Base-by-base conservation (phyloP, 331 rosid genomes). In the Rosa hybrid region DNA sequence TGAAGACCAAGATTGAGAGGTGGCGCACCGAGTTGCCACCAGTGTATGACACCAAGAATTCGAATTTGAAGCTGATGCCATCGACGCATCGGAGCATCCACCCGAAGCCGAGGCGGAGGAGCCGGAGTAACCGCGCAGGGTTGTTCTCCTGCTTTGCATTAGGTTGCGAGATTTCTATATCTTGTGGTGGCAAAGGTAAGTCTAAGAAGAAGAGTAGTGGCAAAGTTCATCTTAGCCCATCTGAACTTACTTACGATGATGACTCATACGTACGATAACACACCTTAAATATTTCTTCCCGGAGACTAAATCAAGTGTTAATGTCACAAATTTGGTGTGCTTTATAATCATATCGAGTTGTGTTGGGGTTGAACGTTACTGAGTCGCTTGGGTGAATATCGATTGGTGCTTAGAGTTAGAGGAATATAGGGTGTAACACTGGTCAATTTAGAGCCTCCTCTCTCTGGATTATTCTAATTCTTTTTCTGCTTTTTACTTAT, bases 11-110 rank as follows among this genome's bases (percentile, higher is more conserved):
- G 84, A 92, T 92, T 0, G 91, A 88, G 76, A 80, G 90, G 70
- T 95, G 99, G 99, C 74, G 88, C 68, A 76, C 82, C 12, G 97
- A 91, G 84, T 78, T 91, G 3, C 89, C 92, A 1, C 90, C 97
- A 9, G 83, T 88, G 30, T 87, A 81, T 42, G 92, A 88, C 12
- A 73, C 27, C 2, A 86, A 72, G 12, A 18, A 30, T 39, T 68
- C 72, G 23, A 74, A 59, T 27, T 16, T 69, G 56, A 91, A 62
- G 60, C 0, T 38, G 4, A 18, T 76, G 16, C 78, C 5, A 53
- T 76, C 86, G 27, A 50, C 77, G 2, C 60, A 83, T 7, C 20
- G 8, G 14, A n/a, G n/a, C 14, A 20, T 50, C 73, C 18, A 0
- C 1, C 60, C 71, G 44, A 77, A 20, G 70, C 14, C 64, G 4